Evolutionary conservation across 2,329 filamentous ascomycete species (phyloP).

Genomic region (Paraconiothyrium sp.): DNA sequence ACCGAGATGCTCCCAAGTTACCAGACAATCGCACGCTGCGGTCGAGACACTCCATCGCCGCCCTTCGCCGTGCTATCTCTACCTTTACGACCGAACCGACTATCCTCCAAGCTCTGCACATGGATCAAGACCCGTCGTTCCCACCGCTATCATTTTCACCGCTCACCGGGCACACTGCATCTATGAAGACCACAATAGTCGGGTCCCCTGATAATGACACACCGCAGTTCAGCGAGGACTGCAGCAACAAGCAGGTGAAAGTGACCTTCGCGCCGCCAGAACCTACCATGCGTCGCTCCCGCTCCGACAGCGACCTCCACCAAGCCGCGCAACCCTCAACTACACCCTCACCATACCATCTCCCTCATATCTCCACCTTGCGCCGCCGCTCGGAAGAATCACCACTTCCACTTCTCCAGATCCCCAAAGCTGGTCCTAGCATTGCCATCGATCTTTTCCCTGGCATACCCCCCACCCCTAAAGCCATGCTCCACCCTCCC

Average conservation of each 20-base stretch:
- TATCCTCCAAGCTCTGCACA: background rate
- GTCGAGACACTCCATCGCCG: background rate
- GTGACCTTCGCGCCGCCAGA: background rate
- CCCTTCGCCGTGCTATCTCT: background rate
- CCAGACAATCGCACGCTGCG: background rate
- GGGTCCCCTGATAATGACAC: background rate
- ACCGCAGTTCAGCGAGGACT: background rate
- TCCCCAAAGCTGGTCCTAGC: constrained; percentile 7
- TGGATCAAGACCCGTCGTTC: background rate
- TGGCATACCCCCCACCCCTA: background rate
- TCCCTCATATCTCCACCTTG: background rate
- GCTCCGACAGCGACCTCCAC: background rate
- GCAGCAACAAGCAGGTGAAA: background rate
- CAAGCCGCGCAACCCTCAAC: background rate
- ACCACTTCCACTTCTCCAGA: background rate
- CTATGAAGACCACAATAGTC: background rate
- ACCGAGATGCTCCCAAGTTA: background rate
- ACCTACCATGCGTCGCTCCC: background rate
- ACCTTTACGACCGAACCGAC: background rate
- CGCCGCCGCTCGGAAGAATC: background rate
- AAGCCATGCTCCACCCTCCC: background rate
- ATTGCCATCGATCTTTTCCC: background rate
- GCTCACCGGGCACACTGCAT: background rate
- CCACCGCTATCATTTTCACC: background rate
- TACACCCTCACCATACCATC: background rate